Evolutionary conservation across 176 grass and related monocot species (phyloP).

Genomic region (Guadua angustifolia): DNA sequence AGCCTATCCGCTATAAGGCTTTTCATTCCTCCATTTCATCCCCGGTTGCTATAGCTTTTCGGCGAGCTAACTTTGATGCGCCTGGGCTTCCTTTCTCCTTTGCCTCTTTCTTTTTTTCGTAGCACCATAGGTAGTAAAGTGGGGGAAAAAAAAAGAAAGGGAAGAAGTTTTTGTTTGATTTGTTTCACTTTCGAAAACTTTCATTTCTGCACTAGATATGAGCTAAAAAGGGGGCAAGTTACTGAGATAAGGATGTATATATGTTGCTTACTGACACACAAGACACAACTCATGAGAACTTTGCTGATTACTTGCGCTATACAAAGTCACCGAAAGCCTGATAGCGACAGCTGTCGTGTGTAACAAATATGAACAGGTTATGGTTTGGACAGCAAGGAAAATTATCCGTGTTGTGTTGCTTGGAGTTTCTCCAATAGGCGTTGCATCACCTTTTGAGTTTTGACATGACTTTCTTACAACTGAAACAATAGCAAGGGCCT

Average conservation of each 20-base stretch:
- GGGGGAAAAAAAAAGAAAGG: background rate
- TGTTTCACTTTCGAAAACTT: background rate
- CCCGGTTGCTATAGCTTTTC: background rate
- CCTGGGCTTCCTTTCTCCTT: too few species aligned
- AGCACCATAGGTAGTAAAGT: background rate
- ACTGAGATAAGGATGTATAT: background rate
- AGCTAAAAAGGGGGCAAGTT: background rate
- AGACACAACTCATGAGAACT: background rate
- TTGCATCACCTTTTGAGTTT: slow-evolving; percentile 38
- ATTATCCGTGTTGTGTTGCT: background rate
- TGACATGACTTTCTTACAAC: background rate
- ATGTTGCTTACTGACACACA: background rate
- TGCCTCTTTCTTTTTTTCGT: background rate
- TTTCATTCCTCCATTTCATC: background rate
- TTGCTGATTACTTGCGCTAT: background rate
- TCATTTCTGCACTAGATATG: background rate
- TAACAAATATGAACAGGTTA: background rate
- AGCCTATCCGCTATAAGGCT: background rate
- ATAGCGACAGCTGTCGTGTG: background rate
- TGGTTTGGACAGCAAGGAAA: background rate
- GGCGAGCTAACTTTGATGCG: background rate
- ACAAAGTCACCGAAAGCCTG: background rate
- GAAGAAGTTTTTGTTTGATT: background rate
- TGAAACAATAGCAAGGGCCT: background rate
- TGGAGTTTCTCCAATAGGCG: slow-evolving; percentile 12